Evolutionary conservation across 2,329 filamentous ascomycete species (phyloP).

Genomic region (Arachnopeziza araneosa): DNA sequence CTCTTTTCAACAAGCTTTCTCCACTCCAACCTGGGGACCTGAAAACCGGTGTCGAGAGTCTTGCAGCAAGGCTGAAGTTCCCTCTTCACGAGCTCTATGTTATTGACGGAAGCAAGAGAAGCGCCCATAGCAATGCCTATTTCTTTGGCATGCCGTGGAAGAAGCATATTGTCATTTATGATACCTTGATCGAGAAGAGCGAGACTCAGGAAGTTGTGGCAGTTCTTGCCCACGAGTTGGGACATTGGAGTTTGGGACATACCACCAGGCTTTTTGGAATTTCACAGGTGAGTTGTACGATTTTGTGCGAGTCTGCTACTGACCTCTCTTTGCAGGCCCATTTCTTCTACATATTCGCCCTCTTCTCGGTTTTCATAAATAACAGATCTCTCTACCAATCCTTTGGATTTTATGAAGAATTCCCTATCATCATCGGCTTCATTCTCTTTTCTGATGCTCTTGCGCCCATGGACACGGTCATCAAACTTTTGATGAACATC

Average conservation of each 20-base stretch:
- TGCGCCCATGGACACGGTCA: slow-evolving; percentile 85
- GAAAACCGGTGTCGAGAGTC: slow-evolving; percentile 79
- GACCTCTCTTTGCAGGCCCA: slow-evolving; percentile 57
- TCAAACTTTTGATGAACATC: slow-evolving; percentile 95
- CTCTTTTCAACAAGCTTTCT: slow-evolving; percentile 6
- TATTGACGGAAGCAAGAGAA: slow-evolving; percentile 87
- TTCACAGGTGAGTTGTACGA: slow-evolving; percentile 54
- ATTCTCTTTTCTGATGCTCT: slow-evolving; percentile 97
- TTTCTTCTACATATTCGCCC: slow-evolving; percentile 91
- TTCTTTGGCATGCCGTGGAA: slow-evolving; percentile 99
- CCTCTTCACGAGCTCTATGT: slow-evolving; percentile 90
- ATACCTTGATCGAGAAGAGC: slow-evolving; percentile 95
- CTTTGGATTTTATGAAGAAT: slow-evolving; percentile 79
- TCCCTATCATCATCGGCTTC: slow-evolving; percentile 95
- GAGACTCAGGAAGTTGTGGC: slow-evolving; percentile 88
- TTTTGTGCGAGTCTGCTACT: slow-evolving; percentile 15
- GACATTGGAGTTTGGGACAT: slow-evolving; percentile 95
- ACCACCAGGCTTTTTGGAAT: slow-evolving; percentile 88
- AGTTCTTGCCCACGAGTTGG: slow-evolving; percentile 90
- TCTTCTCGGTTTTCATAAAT: slow-evolving; percentile 97
- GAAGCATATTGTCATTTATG: slow-evolving; percentile 99
- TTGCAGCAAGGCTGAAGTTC: slow-evolving; percentile 81
- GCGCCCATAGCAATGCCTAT: slow-evolving; percentile 85
- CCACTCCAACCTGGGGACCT: slow-evolving; percentile 81
- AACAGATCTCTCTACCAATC: slow-evolving; percentile 85